Evolutionary conservation across 768 basidiomycete genomes (phyloP).

Genomic region (Paxillus involutus): DNA sequence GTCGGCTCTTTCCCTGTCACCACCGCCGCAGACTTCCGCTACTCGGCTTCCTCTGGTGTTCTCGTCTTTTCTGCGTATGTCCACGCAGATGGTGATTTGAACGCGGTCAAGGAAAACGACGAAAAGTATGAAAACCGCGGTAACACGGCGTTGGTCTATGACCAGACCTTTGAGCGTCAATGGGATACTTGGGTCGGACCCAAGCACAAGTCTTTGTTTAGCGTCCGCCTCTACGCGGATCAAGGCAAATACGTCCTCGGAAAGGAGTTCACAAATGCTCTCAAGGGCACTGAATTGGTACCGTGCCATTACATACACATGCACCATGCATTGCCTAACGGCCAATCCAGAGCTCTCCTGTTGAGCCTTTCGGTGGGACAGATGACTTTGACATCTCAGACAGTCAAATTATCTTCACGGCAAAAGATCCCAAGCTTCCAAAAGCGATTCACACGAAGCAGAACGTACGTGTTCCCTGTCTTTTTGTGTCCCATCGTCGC

Average conservation of each 20-base stretch:
- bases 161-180: conserved; percentile 67
- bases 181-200: conserved; percentile 79
- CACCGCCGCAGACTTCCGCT: conserved; percentile 70
- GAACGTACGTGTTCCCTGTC: conserved; percentile 48
- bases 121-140: conserved; percentile 72
- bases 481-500: neutral
- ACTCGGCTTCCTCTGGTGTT: conserved; percentile 48
- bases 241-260: conserved; percentile 53
- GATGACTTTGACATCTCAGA: conserved; percentile 78
- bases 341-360: conserved; percentile 56
- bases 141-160: conserved; percentile 70
- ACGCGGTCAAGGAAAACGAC: conserved; percentile 67
- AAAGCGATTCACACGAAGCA: conserved; percentile 88
- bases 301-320: conserved; percentile 22
- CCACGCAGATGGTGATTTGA: conserved; percentile 72
- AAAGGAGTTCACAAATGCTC: conserved; percentile 52
- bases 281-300: conserved; percentile 73
- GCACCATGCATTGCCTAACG: neutral
- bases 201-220: conserved; percentile 73
- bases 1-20: conserved; percentile 70
- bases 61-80: conserved; percentile 89
- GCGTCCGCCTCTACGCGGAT: conserved; percentile 54
- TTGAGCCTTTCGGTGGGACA: conserved; percentile 85
- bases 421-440: conserved; percentile 79
- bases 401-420: conserved; percentile 74